Evolutionary conservation across 441 rosid species (phyloP).

Genomic region (Pelargonium myrrhifolium): DNA sequence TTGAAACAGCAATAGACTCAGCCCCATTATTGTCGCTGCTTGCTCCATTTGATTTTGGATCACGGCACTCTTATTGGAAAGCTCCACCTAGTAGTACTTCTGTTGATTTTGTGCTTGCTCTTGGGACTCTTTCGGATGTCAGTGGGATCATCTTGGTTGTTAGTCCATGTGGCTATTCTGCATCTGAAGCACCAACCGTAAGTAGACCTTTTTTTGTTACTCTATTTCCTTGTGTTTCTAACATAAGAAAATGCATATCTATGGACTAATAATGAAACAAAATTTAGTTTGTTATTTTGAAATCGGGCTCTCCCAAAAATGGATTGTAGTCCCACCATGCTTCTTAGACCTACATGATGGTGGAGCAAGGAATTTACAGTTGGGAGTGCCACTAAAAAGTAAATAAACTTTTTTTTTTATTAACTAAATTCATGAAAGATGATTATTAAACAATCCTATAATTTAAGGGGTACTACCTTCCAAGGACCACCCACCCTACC

Average conservation of each 20-base stretch:
- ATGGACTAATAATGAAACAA: not conserved
- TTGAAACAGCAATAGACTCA: slow-evolving; percentile 76
- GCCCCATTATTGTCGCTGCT: slow-evolving; percentile 73
- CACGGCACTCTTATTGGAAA: slow-evolving; percentile 64
- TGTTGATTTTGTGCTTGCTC: slow-evolving; percentile 63
- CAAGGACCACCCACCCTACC: too few species aligned
- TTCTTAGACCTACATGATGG: too few species aligned
- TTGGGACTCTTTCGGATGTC: slow-evolving; percentile 73
- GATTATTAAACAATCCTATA: too few species aligned
- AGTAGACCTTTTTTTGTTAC: slow-evolving; percentile 26
- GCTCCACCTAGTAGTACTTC: slow-evolving; percentile 61
- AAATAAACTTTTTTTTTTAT: too few species aligned
- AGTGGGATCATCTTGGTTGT: slow-evolving; percentile 68
- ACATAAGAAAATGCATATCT: not conserved
- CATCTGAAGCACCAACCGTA: slow-evolving; percentile 69
- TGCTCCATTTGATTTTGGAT: slow-evolving; percentile 56
- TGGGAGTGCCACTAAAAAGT: too few species aligned
- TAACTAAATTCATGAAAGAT: too few species aligned
- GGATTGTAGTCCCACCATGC: too few species aligned
- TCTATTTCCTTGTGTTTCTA: slow-evolving; percentile 16
- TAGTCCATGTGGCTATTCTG: slow-evolving; percentile 95
- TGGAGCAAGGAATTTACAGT: too few species aligned
- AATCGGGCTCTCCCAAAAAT: too few species aligned
- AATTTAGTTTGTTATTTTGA: not conserved
- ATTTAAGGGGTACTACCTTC: too few species aligned